phyloP scores from a whole-genome alignment of 2,329 filamentous ascomycete species.

The Hymenoscyphus albidus region DNA sequence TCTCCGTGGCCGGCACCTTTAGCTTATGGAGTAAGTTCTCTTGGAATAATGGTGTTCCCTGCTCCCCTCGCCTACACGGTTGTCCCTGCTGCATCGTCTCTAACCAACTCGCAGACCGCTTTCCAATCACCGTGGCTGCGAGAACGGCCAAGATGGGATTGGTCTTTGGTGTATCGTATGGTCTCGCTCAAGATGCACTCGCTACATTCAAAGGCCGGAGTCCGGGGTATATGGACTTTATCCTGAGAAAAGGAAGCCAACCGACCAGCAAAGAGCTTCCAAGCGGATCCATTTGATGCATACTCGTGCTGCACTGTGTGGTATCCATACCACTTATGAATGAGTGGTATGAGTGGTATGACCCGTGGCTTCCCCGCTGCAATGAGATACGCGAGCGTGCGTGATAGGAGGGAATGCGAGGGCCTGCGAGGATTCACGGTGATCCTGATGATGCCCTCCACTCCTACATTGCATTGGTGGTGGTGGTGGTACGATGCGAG shows the following conservation, averaged over 20 bases:
- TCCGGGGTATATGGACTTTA: slow-evolving; percentile 70
- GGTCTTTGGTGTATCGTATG: slow-evolving; percentile 74
- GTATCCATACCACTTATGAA: too few species aligned
- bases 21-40: slow-evolving; percentile 70
- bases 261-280: neutral
- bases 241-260: slow-evolving; percentile 42
- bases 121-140: slow-evolving; percentile 72
- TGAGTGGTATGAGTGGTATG: too few species aligned
- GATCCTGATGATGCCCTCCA: too few species aligned
- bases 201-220: slow-evolving; percentile 65
- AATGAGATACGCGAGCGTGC: too few species aligned
- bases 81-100: slow-evolving; percentile 1
- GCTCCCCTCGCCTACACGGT: neutral
- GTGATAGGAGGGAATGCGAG: too few species aligned
- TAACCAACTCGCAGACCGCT: slow-evolving; percentile 55
- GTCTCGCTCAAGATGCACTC: slow-evolving; percentile 73
- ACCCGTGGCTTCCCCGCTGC: too few species aligned
- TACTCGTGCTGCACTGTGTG: too few species aligned
- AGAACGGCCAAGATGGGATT: slow-evolving; percentile 78
- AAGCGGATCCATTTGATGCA: slow-evolving; percentile 3
- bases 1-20: slow-evolving; percentile 82
- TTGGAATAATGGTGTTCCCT: neutral
- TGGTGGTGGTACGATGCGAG: too few species aligned
- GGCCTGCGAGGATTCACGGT: too few species aligned
- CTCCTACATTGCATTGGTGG: too few species aligned